Percentiles rank a stretch among this genome's conserved stretches.
Conservation (phyloP, 495 filamentous ascomycete genomes). For the Penicillium waksmanii region DNA sequence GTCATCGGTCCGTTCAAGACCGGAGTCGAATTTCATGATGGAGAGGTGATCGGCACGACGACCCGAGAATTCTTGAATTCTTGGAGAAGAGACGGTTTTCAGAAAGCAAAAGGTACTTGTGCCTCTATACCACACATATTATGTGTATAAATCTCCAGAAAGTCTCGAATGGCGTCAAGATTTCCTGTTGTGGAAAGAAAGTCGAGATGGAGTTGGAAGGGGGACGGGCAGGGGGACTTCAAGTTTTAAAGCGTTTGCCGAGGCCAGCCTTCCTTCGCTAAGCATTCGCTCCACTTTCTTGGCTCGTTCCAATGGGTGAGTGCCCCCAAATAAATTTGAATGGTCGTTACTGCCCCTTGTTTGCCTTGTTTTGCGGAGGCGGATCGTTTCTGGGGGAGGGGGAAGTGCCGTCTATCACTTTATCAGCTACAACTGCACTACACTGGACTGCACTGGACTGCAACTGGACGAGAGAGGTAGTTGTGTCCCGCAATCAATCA, state of each 20-base stretch:
- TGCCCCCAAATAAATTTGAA: neutral
- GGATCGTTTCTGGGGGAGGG: neutral
- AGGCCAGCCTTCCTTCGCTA: conserved; percentile 17
- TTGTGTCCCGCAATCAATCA: conserved; percentile 7
- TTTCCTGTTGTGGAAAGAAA: neutral
- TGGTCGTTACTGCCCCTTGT: neutral
- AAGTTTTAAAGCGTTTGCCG: conserved; percentile 11
- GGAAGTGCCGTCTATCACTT: neutral
- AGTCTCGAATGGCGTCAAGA: neutral
- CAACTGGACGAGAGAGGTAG: conserved; percentile 9
- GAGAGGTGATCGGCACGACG: conserved; percentile 6
- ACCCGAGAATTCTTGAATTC: neutral
- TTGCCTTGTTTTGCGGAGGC: conserved; percentile 8
- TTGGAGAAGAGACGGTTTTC: neutral
- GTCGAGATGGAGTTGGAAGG: neutral
- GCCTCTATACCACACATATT: too few species aligned
- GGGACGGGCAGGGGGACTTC: neutral
- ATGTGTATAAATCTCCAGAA: neutral
- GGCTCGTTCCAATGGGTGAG: neutral
- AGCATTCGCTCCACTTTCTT: conserved; percentile 14
- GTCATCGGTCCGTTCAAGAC: conserved; percentile 22
- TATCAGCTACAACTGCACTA: neutral
- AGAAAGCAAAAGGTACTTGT: neutral
- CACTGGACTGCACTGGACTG: neutral
- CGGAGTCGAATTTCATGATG: conserved; percentile 14